Conservation (phyloP, 106 monocot genomes). For the Phalaenopsis aphrodite region DNA sequence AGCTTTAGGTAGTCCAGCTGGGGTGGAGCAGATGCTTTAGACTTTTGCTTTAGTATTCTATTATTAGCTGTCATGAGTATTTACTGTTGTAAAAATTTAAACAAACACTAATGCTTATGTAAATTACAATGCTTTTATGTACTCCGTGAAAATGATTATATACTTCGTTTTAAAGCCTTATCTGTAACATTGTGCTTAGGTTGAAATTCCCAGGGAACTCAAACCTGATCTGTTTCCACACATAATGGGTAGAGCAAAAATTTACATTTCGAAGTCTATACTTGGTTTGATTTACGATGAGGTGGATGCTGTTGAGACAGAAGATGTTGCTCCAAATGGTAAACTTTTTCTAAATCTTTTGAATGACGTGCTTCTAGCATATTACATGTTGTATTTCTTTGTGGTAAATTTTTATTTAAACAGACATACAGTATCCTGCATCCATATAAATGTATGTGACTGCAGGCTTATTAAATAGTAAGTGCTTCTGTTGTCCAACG, state of each 20-base stretch:
- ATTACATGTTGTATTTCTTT: neutral
- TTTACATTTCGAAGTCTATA: slow-evolving; percentile 42
- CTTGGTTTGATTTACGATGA: slow-evolving; percentile 46
- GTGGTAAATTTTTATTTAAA: neutral
- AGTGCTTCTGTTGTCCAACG: neutral
- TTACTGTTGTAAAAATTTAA: neutral
- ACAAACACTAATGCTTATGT: neutral
- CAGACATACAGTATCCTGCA: neutral
- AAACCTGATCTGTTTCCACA: slow-evolving; percentile 42
- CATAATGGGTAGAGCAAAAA: slow-evolving; percentile 37
- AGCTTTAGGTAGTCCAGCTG: neutral
- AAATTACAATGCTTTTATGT: neutral
- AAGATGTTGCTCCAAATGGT: slow-evolving; percentile 23
- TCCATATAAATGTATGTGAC: neutral
- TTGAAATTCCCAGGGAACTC: slow-evolving; percentile 32
- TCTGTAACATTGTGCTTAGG: slow-evolving; percentile 17
- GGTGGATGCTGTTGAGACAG: slow-evolving; percentile 13
- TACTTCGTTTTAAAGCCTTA: neutral
- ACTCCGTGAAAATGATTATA: neutral
- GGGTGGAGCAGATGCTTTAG: neutral
- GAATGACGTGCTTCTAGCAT: neutral
- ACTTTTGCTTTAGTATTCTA: neutral
- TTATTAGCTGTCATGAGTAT: neutral
- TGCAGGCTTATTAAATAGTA: neutral
- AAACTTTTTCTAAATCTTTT: neutral